Percentiles rank a stretch among this genome's conserved stretches.
These are phyloP conservation scores for Sclerotinia sclerotiorum DNA, from an alignment of 2,329 filamentous ascomycete genomes.

Conservation along the genomic window DNA sequence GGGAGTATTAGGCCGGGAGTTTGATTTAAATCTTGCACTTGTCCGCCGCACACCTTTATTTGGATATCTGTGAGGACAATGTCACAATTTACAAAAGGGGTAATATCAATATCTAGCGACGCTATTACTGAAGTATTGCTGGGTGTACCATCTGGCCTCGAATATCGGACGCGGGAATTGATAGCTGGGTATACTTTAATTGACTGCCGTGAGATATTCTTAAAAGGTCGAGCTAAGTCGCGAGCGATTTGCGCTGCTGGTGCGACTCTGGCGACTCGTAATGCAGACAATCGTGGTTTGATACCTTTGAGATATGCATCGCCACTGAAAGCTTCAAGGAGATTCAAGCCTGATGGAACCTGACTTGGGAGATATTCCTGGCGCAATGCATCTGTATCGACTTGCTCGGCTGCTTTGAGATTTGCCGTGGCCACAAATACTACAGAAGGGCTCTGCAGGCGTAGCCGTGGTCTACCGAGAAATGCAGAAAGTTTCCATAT, in stretches of 20 bases:
- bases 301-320: constrained; percentile 61
- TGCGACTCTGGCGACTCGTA: constrained; percentile 72
- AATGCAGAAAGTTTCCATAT: constrained; percentile 62
- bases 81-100: constrained; percentile 66
- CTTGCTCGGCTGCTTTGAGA: constrained; percentile 53
- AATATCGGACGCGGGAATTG: constrained; percentile 72
- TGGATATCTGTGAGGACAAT: constrained; percentile 60
- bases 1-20: constrained; percentile 53
- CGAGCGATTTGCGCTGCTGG: constrained; percentile 61
- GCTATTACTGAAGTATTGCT: constrained; percentile 61
- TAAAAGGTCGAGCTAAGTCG: constrained; percentile 62
- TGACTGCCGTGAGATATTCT: constrained; percentile 60
- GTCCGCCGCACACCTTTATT: constrained; percentile 57
- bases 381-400: constrained; percentile 45
- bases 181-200: constrained; percentile 67
- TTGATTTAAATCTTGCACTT: constrained; percentile 57
- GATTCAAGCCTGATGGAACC: constrained; percentile 68
- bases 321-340: constrained; percentile 70
- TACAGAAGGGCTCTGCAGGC: constrained; percentile 64
- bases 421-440: constrained; percentile 64
- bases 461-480: constrained; percentile 59
- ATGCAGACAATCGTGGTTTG: constrained; percentile 67
- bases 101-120: constrained; percentile 72
- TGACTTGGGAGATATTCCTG: constrained; percentile 70
- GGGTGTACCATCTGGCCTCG: constrained; percentile 59